Evolutionary conservation across 2,329 filamentous ascomycete genomes (phyloP).

Genomic region (Reticulascus tulasneorum): DNA sequence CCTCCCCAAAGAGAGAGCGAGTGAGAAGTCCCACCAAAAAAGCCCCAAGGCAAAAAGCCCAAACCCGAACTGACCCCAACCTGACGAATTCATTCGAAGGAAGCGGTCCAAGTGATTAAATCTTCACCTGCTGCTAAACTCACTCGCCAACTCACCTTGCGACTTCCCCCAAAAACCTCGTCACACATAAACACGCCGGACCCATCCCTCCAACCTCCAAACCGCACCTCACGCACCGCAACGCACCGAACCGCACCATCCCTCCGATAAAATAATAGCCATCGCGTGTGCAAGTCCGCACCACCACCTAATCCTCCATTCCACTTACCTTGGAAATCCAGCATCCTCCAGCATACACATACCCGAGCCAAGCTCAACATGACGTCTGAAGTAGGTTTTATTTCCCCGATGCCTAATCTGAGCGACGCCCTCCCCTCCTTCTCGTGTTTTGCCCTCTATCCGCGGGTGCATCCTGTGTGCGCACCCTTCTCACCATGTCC

Average conservation of each 20-base stretch:
- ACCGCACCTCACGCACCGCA: too few species aligned
- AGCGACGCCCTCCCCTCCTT: constrained; percentile 10
- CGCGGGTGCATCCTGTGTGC: not conserved
- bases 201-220: constrained; percentile 11
- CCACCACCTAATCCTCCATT: too few species aligned
- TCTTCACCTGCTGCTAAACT: constrained; percentile 14
- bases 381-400: constrained; percentile 16
- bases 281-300: too few species aligned
- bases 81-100: constrained; percentile 8
- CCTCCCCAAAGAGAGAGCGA: too few species aligned
- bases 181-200: constrained; percentile 15
- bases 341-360: constrained; percentile 3
- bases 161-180: constrained; percentile 13
- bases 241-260: too few species aligned
- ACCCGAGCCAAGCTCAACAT: constrained; percentile 12
- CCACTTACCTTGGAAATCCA: too few species aligned
- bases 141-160: constrained; percentile 8
- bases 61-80: too few species aligned
- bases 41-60: too few species aligned
- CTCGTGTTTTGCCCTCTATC: constrained; percentile 6
- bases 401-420: constrained; percentile 13
- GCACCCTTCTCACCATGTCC: too few species aligned
- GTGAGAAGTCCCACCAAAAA: too few species aligned
- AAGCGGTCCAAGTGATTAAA: constrained; percentile 13
- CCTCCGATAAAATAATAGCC: too few species aligned